Evolutionary conservation across 2,329 filamentous ascomycete genomes (phyloP), one percentile per base, ranked within the genome.

Genomic region (Cryphonectria radicalis): DNA sequence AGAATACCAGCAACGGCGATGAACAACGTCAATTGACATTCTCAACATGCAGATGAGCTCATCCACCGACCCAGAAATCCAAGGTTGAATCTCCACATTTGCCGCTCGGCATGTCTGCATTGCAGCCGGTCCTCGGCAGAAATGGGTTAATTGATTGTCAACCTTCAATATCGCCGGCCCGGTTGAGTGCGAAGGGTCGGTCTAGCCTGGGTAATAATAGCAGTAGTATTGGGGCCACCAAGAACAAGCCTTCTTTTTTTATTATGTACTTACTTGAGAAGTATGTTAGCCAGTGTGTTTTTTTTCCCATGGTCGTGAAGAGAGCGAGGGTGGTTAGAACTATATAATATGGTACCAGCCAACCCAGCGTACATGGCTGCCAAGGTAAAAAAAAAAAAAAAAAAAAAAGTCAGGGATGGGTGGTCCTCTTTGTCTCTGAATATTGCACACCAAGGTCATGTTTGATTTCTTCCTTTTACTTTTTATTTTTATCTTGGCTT

Each of bases 71-170:
- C 37, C 35, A 42, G 37, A 40, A 37, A 17, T 40, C 19, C 35
- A 62, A 35, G 63, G 40, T 43, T 22, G 35, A 8, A 37, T 37
- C 28, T 55, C 40, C 53, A 50, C 55, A 50, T 46, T 62, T 67
- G 66, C 66, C 66, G 66, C 62, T 64, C 62, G 64, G 50, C 64
- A 46, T 55, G 35, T 25, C 25, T 35, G 46, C 11, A 37, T 8
- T 46, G 25, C 55, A 60, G 53, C 66, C 66, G 66, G 66, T 67
- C 66, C 60, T 67, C 66, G 66, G 66, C 55, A 35, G n/a, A 43
- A n/a, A 35, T 40, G 50, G 50, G n/a, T n/a, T 50, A 22, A n/a
- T n/a, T 46, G 43, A 46, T 46, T 46, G 43, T 46, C 43, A 46
- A 22, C 7, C 35, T 32, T 14, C 55, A 59, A 59, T 17, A 32